Evolutionary conservation across 352 stramenopile genomes (phyloP).

Genomic region (Globisporangium cystogenes): DNA sequence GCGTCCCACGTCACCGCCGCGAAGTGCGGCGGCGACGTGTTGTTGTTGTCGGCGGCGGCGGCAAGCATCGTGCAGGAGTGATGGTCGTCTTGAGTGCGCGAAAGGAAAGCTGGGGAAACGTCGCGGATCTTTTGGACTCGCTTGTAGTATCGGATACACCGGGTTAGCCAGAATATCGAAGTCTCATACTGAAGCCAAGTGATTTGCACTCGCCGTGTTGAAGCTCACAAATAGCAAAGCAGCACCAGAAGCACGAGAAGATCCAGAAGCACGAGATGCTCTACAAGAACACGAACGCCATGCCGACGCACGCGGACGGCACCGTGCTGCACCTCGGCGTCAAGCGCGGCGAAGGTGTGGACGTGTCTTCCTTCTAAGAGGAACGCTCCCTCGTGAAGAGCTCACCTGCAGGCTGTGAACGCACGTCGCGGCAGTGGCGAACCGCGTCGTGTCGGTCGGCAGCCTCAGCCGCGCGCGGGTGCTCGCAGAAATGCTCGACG

Average conservation of each 20-base stretch:
- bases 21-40: slow-evolving; percentile 19
- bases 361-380: background rate
- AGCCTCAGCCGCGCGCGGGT: slow-evolving; percentile 29
- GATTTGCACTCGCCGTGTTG: no score
- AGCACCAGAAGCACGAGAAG: no score
- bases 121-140: no score
- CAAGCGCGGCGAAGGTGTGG: slow-evolving; percentile 30
- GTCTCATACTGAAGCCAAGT: no score
- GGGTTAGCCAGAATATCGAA: no score
- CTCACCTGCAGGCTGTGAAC: no score
- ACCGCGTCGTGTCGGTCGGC: slow-evolving; percentile 42
- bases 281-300: slow-evolving; percentile 41
- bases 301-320: slow-evolving; percentile 33
- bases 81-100: no score
- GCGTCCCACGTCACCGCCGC: slow-evolving; percentile 58
- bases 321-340: slow-evolving; percentile 38
- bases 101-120: no score
- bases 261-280: slow-evolving; percentile 12
- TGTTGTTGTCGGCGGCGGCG: slow-evolving; percentile 4
- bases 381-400: no score
- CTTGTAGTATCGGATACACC: no score
- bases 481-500: slow-evolving; percentile 27
- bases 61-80: no score
- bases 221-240: no score
- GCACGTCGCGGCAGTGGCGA: slow-evolving; percentile 22